These are phyloP conservation scores for Cytospora leucostoma DNA, from an alignment of 2,329 filamentous ascomycete species.

Conservation along the genomic window DNA sequence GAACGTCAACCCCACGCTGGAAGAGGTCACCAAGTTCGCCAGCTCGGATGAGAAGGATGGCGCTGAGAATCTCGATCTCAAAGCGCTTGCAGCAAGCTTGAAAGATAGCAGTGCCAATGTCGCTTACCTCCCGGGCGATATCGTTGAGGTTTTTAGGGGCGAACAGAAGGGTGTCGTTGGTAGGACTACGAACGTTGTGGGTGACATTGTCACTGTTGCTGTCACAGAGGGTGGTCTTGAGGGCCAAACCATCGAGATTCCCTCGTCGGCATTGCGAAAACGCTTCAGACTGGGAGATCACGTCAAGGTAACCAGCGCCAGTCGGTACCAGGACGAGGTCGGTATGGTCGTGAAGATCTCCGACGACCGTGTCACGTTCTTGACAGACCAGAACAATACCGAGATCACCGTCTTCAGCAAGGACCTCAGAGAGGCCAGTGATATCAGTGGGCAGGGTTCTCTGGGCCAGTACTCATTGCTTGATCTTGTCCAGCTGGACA, in stretches of 20 bases:
- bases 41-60: slow-evolving; percentile 80
- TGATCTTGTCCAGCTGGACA: slow-evolving; percentile 91
- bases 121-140: slow-evolving; percentile 87
- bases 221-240: slow-evolving; percentile 80
- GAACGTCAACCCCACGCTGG: slow-evolving; percentile 88
- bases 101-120: slow-evolving; percentile 81
- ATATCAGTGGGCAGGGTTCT: slow-evolving; percentile 81
- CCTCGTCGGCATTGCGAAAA: slow-evolving; percentile 88
- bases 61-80: slow-evolving; percentile 88
- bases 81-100: slow-evolving; percentile 84
- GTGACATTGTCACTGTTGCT: slow-evolving; percentile 86
- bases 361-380: slow-evolving; percentile 86
- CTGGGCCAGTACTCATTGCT: slow-evolving; percentile 90
- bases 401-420: slow-evolving; percentile 99
- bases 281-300: slow-evolving; percentile 92
- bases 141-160: slow-evolving; percentile 94
- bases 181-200: slow-evolving; percentile 80
- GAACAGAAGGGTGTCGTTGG: slow-evolving; percentile 92
- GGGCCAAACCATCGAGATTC: slow-evolving; percentile 88
- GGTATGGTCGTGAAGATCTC: slow-evolving; percentile 95
- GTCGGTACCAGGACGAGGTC: slow-evolving; percentile 90
- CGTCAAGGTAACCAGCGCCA: slow-evolving; percentile 97
- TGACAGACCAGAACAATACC: slow-evolving; percentile 88
- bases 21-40: slow-evolving; percentile 94
- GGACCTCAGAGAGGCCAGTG: slow-evolving; percentile 88